Conservation (phyloP, 31 red algal species). For the Asparagopsis taxiformis region DNA sequence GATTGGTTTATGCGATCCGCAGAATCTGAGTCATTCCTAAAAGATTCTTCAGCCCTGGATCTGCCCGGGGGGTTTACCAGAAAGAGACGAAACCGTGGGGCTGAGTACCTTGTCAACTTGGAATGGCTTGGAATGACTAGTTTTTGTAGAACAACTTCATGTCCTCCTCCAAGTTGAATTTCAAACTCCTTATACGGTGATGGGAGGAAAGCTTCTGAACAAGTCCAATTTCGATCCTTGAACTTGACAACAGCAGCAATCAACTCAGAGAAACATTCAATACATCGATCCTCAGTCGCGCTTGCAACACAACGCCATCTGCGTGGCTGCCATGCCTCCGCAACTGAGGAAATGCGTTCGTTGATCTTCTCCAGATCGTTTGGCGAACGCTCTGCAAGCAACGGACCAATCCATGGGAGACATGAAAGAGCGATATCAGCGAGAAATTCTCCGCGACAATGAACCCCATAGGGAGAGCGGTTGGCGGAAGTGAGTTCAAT, state of each 20-base stretch:
- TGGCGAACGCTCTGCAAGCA: conserved; percentile 27
- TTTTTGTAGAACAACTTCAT: conserved; percentile 8
- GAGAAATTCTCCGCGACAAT: conserved; percentile 64
- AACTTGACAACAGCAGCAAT: conserved; percentile 16
- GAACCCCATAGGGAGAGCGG: conserved; percentile 47
- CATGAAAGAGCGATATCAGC: conserved; percentile 60
- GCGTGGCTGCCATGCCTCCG: conserved; percentile 37
- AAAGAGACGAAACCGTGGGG: conserved; percentile 44
- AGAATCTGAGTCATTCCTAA: background rate
- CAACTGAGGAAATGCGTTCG: conserved; percentile 10
- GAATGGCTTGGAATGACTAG: conserved; percentile 53
- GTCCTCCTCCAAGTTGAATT: conserved; percentile 29
- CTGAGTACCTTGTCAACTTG: conserved; percentile 58
- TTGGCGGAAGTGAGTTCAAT: conserved; percentile 49
- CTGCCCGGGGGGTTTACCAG: conserved; percentile 33
- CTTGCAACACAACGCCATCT: conserved; percentile 48
- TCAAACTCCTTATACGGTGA: conserved; percentile 39
- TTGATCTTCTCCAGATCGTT: conserved; percentile 31
- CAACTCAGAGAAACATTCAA: conserved; percentile 45
- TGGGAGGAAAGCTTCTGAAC: conserved; percentile 21
- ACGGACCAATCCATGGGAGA: conserved; percentile 41
- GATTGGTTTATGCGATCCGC: background rate
- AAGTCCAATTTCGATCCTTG: conserved; percentile 21
- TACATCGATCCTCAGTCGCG: conserved; percentile 26
- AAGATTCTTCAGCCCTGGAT: background rate